Evolutionary conservation across 2,329 filamentous ascomycete species (phyloP), one percentile per base, ranked within the genome.

Genomic region (Pestalotiopsis sp.): DNA sequence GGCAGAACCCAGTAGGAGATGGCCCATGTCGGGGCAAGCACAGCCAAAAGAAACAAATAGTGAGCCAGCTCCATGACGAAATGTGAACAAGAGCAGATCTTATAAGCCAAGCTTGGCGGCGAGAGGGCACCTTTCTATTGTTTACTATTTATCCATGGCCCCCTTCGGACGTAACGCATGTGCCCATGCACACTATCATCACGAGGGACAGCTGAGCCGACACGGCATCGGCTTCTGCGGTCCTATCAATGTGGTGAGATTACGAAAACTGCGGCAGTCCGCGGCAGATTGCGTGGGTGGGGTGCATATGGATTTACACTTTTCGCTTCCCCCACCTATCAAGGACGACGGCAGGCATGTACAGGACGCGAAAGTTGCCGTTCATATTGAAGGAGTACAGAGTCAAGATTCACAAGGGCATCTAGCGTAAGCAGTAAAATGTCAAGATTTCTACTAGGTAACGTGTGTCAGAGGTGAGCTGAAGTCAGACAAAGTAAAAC

Each of bases 1-100:
- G 65, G 65, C 31, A 67, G 31, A 13, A 67, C 20, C 65, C 65
- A 67, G 25, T 67, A 67, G 11, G 56, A 41, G 12, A 67, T 36
- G 20, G 65, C 65, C 65, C 65, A 67, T 9, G 36, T 12, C 4
- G 65, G 65, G 1, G 39, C n/a, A 7, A 67, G 31, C 1, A 61
- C 23, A 5, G 41, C n/a, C 23, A 61, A 23, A 4, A 67, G 36
- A 13, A 31, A 23, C 17, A 67, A 36, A 38, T 67, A 67, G 36
- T 67, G 65, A 25, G 31, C 12, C 4, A 67, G 65, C 56, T 67
- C 65, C 65, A 67, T 67, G 0, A 12, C 36, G 4, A 27, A 23
- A 13, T 49, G 13, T 64, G 4, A 20, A 9, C 2, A n/a, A n/a
- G 45, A 52, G 45, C 14, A 52, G 1, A 7, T 23, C n/a, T n/a